Base-by-base conservation (phyloP, 2,329 filamentous ascomycete species). In the Dothistroma pini region DNA sequence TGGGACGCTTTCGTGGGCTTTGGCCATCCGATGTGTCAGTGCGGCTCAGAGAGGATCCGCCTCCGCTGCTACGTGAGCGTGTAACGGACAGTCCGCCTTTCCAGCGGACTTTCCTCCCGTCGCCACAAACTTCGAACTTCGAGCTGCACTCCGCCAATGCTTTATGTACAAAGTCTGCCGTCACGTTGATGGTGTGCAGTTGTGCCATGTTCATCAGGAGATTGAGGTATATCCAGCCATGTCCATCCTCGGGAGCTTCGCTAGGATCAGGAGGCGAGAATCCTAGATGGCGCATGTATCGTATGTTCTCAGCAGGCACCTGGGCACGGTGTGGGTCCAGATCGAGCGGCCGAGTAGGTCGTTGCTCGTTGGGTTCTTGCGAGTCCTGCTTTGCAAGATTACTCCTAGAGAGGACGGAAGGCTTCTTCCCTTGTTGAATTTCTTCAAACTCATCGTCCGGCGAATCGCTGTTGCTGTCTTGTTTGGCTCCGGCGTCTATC, bases 141-240 rank as follows among this genome's bases (percentile, higher is more conserved):
- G 83, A 83, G 68, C 90, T 93, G 66, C 86, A 84, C 54, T 89
- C 85, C 0, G 80, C 78, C 1, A 96, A 81, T 0, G 91, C 89
- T 38, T 84, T 84, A 60, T 89, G 86, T 44, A 95, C 86, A 68
- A 93, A 93, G 31, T 88, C 86, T 0, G 87, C 82, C 0, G 91
- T 92, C 1, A 96, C 90, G 61, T 91, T 93, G 67, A 95, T 82
- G 0, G 92, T 93, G 69, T 96, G 91, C 19, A 96, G 78, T 75
- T 96, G 91, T 0, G 91, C 91, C 79, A 96, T 83, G 70, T 89
- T 92, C 71, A 88, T 87, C 1, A 96, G 80, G 0, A 96, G 77
- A 67, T 95, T 95, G 7, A 95, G 77, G 68, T 93, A 93, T 0
- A 93, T 86, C 90, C 90, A 95, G 4, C 89, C 89, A 29, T 91